Evolutionary conservation across 2,329 filamentous ascomycete species (phyloP), one percentile per base, ranked within the genome.

Genomic region (Alternaria brassicae): DNA sequence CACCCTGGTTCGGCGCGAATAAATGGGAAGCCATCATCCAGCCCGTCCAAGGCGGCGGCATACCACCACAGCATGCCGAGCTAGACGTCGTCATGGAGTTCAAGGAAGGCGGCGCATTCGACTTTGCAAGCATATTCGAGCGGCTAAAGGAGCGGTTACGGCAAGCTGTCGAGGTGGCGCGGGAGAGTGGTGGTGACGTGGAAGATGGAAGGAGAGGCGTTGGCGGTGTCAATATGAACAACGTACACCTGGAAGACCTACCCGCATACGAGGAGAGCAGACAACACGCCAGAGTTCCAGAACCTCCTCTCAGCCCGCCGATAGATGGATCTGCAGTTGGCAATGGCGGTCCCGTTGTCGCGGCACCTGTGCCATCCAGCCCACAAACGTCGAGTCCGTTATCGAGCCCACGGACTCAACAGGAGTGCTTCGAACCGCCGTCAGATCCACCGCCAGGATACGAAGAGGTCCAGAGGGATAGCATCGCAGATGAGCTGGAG

Each of bases 41-140:
- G 69, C 92, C 94, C 2, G 91, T 96, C 23, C 81, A 89, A 1
- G 91, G 91, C 34, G 95, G 95, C 36, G 91, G 92, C 49, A 91
- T 97, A 50, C 91, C 93, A 0, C 80, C 89, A 5, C 85, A 89
- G 21, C 85, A 92, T 62, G 85, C 89, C 17, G 87, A 89, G 27
- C 83, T 97, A 41, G 92, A 95, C 71, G 78, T 96, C 66, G 93
- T 91, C 75, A 85, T 97, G 70, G 93, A 89, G 21, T 98, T 98
- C 82, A 93, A 93, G 74, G 93, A 98, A 63, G 94, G 94, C 41
- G 94, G 94, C n/a, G 93, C 93, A 58, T 95, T 91, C 76, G 93
- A 97, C 68, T 98, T 96, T 73, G 89, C 93, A 70, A 86, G 87
- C 50, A 87, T 87, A 52, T 97, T 93, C 72, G 92, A 96, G 70